Evolutionary conservation across 192 early-diverging fungal genomes (phyloP), one percentile per base, ranked within the genome.

Genomic region (Funneliformis geosporum): DNA sequence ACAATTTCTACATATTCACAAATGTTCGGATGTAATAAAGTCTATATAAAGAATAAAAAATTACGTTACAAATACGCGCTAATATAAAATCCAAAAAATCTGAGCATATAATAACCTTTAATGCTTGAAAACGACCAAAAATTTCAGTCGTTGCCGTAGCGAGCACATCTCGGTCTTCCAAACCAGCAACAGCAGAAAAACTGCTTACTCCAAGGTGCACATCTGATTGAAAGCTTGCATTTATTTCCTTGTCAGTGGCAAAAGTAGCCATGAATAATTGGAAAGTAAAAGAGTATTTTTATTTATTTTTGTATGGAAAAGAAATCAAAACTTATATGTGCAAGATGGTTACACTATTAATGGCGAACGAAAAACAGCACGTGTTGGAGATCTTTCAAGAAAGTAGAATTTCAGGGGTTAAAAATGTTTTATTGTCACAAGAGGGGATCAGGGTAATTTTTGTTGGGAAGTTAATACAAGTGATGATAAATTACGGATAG

Each of bases 1-100:
- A 87, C 79, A 72, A 90, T 88, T 70, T 92, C 91, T 60, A 91
- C 78, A 80, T 92, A 91, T 73, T 87, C 85, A 79, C 91, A 91
- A n/a, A 92, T 60, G 59, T 86, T 86, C n/a, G 90, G 88, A 76
- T 91, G 87, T 39, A 60, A 79, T 14, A 92, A 80, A 27, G 86
- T 85, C 90, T 90, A 83, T 65, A 66, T 23, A 46, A 67, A 18
- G 40, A 64, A 18, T 21, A 23, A 7, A n/a, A n/a, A n/a, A n/a
- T n/a, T n/a, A n/a, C n/a, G 14, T 50, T 59, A 42, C 27, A 23
- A 44, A 3, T 4, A 27, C 11, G 21, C 0, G 12, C 18, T 11
- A 9, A 60, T n/a, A 10, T 27, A 33, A 70, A 7, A 74, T 50
- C 5, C 27, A 21, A 43, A 18, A 60, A 62, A n/a, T 23, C 55